These are phyloP conservation scores for Salvia sclarea DNA, from an alignment of 305 asterid species.

Conservation along the genomic window DNA sequence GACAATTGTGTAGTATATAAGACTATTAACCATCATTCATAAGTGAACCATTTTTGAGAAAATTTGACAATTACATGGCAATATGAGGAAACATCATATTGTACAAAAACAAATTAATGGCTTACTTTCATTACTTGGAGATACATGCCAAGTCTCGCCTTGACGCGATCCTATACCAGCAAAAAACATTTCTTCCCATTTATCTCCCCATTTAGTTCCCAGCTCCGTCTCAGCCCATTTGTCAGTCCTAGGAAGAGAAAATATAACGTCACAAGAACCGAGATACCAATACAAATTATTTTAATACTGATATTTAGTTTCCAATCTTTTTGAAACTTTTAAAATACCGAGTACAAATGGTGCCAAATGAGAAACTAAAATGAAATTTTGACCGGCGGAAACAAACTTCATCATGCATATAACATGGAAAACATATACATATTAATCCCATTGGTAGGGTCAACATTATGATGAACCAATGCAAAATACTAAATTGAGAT, in stretches of 20 bases:
- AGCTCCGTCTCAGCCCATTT: constrained; percentile 99
- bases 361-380: neutral
- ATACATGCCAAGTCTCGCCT: constrained; percentile 98
- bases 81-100: constrained; percentile 19
- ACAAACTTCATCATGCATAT: constrained; percentile 6
- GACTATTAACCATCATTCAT: neutral
- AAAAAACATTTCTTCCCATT: constrained; percentile 97
- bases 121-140: constrained; percentile 75
- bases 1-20: neutral
- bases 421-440: constrained; percentile 5
- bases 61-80: neutral
- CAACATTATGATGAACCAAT: neutral
- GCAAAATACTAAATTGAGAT: neutral
- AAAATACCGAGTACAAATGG: neutral
- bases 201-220: constrained; percentile 99
- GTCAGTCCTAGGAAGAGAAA: constrained; percentile 72
- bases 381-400: neutral
- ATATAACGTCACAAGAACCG: neutral
- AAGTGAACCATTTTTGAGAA: neutral
- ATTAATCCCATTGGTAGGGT: neutral
- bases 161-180: constrained; percentile 95
- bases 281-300: constrained; percentile 19
- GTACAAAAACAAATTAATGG: constrained; percentile 2
- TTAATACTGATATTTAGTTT: constrained; percentile 3
- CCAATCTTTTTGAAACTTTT: neutral